Percentiles rank a stretch among this genome's conserved stretches.
phyloP scores from a whole-genome alignment of 2,329 filamentous ascomycete species.

The Pseudogymnoascus sp. region DNA sequence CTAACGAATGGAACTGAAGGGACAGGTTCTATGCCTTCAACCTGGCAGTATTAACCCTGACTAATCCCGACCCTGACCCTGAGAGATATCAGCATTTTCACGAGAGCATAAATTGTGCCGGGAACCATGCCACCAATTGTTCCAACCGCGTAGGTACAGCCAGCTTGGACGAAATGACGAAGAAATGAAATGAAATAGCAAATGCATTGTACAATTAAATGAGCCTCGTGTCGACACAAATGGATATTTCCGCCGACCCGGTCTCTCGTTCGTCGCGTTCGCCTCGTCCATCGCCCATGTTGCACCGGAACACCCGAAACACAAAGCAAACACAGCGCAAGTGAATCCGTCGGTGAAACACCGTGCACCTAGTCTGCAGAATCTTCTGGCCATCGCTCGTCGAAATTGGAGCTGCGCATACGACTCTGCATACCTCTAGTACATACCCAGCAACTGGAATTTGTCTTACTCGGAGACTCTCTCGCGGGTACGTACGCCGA shows the following conservation, averaged over 20 bases:
- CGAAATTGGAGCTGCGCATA: background rate
- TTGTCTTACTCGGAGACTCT: background rate
- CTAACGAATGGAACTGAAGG: too few species aligned
- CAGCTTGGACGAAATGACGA: background rate
- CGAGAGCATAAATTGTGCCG: too few species aligned
- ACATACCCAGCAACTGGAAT: background rate
- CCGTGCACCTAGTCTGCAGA: background rate
- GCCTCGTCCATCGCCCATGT: background rate
- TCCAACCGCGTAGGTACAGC: background rate
- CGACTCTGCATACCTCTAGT: too few species aligned
- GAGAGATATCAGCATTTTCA: too few species aligned
- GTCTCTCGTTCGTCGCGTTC: background rate
- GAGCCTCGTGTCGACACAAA: background rate
- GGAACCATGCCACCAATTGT: too few species aligned
- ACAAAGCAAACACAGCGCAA: background rate
- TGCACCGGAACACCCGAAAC: background rate
- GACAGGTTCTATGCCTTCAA: too few species aligned
- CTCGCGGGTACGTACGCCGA: background rate
- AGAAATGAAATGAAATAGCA: slow-evolving; percentile 1
- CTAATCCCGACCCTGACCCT: too few species aligned
- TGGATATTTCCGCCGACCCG: background rate
- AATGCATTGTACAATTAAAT: slow-evolving; percentile 15
- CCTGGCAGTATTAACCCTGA: too few species aligned
- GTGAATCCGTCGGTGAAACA: background rate
- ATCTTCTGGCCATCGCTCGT: background rate